Evolutionary conservation across 2,329 filamentous ascomycete species (phyloP).

Genomic region (Zelopaecilomyces penicillatus): DNA sequence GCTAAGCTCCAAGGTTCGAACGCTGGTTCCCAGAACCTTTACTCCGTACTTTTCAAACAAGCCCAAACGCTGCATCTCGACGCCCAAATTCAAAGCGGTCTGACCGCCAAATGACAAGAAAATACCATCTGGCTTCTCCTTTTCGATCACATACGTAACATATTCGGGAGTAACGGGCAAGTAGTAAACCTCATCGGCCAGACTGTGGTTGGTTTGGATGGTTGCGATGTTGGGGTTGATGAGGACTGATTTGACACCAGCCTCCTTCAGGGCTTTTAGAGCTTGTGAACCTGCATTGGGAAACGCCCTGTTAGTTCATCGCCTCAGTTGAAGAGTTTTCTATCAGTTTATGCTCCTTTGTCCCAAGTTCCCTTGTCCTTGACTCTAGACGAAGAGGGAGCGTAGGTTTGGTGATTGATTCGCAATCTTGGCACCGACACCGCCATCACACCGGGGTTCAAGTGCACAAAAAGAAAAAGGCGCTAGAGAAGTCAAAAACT

Average conservation of each 20-base stretch:
- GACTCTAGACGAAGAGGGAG: no score
- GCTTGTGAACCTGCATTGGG: constrained; percentile 71
- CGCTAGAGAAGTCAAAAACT: constrained; percentile 23
- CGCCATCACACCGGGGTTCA: no score
- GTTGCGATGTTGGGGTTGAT: constrained; percentile 99
- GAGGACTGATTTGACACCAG: constrained; percentile 80
- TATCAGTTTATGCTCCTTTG: no score
- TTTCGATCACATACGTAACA: constrained; percentile 93
- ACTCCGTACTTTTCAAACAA: constrained; percentile 93
- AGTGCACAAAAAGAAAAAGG: not conserved
- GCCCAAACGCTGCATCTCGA: constrained; percentile 93
- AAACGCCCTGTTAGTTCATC: constrained; percentile 11
- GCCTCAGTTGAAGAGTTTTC: no score
- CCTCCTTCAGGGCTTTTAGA: constrained; percentile 93
- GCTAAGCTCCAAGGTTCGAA: constrained; percentile 86
- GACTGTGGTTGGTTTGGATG: constrained; percentile 92
- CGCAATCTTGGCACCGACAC: no score
- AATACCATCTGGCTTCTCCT: constrained; percentile 91
- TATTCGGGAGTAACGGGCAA: constrained; percentile 97
- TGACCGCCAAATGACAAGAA: constrained; percentile 96
- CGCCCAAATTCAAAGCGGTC: constrained; percentile 92
- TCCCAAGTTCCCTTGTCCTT: no score
- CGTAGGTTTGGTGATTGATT: no score
- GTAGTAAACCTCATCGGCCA: constrained; percentile 97
- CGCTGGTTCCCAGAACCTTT: constrained; percentile 89